A percentile compares a stretch with the other conserved stretches of the same genome.
Conservation (phyloP, 768 basidiomycete species). For the Clitopilus passeckerianus region DNA sequence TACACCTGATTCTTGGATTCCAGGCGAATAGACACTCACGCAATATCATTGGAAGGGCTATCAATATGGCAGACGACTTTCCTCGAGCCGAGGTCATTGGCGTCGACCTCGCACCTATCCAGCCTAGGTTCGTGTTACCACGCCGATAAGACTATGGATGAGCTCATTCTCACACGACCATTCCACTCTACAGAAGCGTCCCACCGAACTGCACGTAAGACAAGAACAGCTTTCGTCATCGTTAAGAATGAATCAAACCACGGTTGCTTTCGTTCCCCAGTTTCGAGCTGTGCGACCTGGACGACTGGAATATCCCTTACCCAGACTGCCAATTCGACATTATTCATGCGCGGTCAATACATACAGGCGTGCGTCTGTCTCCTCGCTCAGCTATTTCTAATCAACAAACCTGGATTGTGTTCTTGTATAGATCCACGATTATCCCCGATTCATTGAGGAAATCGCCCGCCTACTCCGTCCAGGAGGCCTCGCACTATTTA, state of each 20-base stretch:
- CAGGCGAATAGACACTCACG: conserved; percentile 1
- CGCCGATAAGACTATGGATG: background rate
- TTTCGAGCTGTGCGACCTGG: conserved; percentile 69
- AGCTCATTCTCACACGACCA: background rate
- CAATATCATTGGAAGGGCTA: conserved; percentile 43
- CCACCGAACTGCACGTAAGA: conserved; percentile 73
- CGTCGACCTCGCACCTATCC: conserved; percentile 68
- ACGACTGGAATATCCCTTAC: conserved; percentile 57
- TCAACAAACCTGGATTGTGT: conserved; percentile 8
- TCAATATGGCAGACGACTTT: conserved; percentile 72
- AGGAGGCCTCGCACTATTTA: conserved; percentile 63
- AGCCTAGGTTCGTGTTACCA: conserved; percentile 47
- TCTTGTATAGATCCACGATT: conserved; percentile 48
- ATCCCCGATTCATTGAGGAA: conserved; percentile 55
- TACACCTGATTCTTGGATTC: conserved; percentile 15
- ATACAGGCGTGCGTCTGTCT: conserved; percentile 60
- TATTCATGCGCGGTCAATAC: conserved; percentile 65
- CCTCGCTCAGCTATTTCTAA: no score
- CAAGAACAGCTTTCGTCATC: background rate
- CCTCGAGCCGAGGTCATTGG: conserved; percentile 62
- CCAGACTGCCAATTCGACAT: conserved; percentile 60
- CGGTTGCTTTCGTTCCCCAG: conserved; percentile 24
- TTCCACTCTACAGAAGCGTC: conserved; percentile 38
- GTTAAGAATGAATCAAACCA: conserved; percentile 4
- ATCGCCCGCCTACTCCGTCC: conserved; percentile 63